These are phyloP conservation scores for Pichia sorboxylosa DNA, from an alignment of 1,139 yeast species.

Conservation along the genomic window DNA sequence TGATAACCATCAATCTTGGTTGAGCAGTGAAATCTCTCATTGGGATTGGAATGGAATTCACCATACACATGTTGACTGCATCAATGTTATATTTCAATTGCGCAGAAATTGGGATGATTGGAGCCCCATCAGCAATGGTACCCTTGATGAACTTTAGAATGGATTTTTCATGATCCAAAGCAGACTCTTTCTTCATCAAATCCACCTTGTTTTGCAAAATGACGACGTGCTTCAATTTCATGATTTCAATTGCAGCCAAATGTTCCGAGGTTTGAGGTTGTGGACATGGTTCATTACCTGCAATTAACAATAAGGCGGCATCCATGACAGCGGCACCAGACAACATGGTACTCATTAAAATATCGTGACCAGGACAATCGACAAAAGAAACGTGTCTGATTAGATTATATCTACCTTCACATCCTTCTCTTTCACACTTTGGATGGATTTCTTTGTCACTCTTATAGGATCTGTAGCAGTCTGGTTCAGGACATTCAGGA, in stretches of 20 bases:
- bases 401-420: slow-evolving; percentile 73
- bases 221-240: slow-evolving; percentile 94
- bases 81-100: slow-evolving; percentile 97
- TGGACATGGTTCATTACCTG: slow-evolving; percentile 98
- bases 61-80: slow-evolving; percentile 95
- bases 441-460: slow-evolving; percentile 93
- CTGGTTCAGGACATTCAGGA: slow-evolving; percentile 85
- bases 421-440: slow-evolving; percentile 76
- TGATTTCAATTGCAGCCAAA: slow-evolving; percentile 97
- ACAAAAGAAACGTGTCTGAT: slow-evolving; percentile 97
- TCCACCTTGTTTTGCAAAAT: slow-evolving; percentile 97
- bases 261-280: slow-evolving; percentile 99
- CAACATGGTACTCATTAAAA: slow-evolving; percentile 99
- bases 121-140: slow-evolving; percentile 98
- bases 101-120: slow-evolving; percentile 97
- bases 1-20: slow-evolving; percentile 91
- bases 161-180: slow-evolving; percentile 88
- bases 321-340: slow-evolving; percentile 99
- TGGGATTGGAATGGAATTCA: slow-evolving; percentile 92
- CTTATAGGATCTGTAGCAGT: slow-evolving; percentile 86
- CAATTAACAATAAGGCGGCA: slow-evolving; percentile 90
- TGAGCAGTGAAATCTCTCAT: slow-evolving; percentile 87
- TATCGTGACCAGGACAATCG: slow-evolving; percentile 99
- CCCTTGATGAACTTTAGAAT: slow-evolving; percentile 89
- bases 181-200: slow-evolving; percentile 95